Percentiles rank a stretch among this genome's conserved stretches.
Evolutionary conservation across 1,284 basidiomycete species (phyloP).

Genomic region (Pseudozyma thailandica): DNA sequence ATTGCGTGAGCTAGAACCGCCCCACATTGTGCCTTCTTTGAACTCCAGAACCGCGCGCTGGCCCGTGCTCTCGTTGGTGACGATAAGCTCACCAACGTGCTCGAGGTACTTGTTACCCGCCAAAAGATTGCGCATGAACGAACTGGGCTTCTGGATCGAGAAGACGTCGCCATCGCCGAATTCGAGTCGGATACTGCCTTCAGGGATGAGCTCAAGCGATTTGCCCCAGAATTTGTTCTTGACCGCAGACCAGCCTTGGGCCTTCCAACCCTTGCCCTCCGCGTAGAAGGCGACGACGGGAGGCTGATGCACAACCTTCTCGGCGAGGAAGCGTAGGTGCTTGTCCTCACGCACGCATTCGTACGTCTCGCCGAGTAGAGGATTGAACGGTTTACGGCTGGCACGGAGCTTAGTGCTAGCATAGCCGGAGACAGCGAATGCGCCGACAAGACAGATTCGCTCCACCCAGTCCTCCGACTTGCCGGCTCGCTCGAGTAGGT

Average conservation of each 20-base stretch:
- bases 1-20: constrained; percentile 56
- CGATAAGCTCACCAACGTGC: constrained; percentile 65
- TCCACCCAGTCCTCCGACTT: constrained; percentile 60
- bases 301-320: constrained; percentile 67
- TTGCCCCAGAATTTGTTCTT: constrained; percentile 69
- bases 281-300: constrained; percentile 64
- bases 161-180: constrained; percentile 63
- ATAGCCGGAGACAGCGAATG: constrained; percentile 65
- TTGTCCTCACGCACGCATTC: constrained; percentile 66
- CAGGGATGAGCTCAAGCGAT: constrained; percentile 65
- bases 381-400: constrained; percentile 67
- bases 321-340: constrained; percentile 61
- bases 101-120: constrained; percentile 68
- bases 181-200: constrained; percentile 56
- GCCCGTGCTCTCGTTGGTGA: constrained; percentile 59
- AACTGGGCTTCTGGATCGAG: constrained; percentile 59
- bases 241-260: constrained; percentile 57
- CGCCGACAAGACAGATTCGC: constrained; percentile 60
- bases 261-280: constrained; percentile 64
- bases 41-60: constrained; percentile 60
- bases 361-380: constrained; percentile 66
- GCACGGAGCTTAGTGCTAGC: constrained; percentile 64
- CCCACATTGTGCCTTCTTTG: constrained; percentile 66
- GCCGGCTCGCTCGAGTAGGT: constrained; percentile 63
- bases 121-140: constrained; percentile 67